Evolutionary conservation across 208 protist genomes (phyloP).

Genomic region (Wallacemonas collosoma): DNA sequence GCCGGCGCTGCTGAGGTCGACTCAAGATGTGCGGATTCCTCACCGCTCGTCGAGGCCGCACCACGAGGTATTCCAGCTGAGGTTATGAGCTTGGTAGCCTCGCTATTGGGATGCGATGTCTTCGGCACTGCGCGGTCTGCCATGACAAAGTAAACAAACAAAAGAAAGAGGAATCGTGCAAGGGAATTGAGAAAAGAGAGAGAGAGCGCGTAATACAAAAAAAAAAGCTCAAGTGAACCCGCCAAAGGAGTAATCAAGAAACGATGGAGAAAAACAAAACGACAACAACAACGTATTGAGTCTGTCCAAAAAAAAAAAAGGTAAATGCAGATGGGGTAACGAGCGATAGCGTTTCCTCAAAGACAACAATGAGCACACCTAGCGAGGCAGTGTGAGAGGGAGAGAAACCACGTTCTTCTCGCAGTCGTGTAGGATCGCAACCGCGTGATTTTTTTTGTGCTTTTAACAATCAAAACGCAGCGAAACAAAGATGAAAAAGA

Average conservation of each 20-base stretch:
- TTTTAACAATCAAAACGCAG: too few relatives aligned
- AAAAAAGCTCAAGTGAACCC: background rate
- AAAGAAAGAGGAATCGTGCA: background rate
- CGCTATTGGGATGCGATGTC: too few relatives aligned
- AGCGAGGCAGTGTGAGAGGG: too few relatives aligned
- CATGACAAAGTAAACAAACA: background rate
- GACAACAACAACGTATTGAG: background rate
- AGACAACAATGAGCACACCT: background rate
- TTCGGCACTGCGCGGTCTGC: too few relatives aligned
- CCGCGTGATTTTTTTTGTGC: too few relatives aligned
- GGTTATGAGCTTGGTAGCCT: too few relatives aligned
- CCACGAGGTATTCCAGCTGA: too few relatives aligned
- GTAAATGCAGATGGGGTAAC: background rate
- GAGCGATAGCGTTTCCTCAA: background rate
- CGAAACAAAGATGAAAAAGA: background rate
- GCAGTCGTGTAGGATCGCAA: too few relatives aligned
- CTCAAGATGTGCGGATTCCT: too few relatives aligned
- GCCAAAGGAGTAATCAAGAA: conserved; percentile 1
- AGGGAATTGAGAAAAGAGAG: background rate
- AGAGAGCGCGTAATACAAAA: background rate
- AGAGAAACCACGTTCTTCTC: too few relatives aligned
- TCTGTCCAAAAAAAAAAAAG: conserved; percentile 9
- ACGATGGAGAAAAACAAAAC: conserved; percentile 7
- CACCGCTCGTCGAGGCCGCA: too few relatives aligned
- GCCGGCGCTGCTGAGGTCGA: too few relatives aligned